These are phyloP conservation scores for Acanthamoeba lenticulata DNA, from an alignment of 208 protist genomes.

Conservation along the genomic window DNA sequence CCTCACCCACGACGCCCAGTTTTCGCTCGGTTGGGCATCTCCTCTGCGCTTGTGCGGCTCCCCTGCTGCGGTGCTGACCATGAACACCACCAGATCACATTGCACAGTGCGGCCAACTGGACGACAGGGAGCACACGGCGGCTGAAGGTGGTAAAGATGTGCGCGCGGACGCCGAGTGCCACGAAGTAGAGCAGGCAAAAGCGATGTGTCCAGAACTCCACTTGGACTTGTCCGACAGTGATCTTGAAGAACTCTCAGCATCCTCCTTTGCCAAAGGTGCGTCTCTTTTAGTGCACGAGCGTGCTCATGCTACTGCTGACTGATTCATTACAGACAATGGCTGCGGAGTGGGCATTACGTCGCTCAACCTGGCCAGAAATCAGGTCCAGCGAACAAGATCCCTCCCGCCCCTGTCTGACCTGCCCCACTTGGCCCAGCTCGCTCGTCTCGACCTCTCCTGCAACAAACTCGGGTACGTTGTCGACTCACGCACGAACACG, in stretches of 20 bases:
- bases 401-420: neutral
- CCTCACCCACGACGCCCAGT: neutral
- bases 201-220: neutral
- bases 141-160: neutral
- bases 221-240: neutral
- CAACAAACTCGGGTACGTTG: conserved; percentile 16
- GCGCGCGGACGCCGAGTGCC: neutral
- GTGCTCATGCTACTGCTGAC: neutral
- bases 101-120: neutral
- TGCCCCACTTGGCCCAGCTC: neutral
- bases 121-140: neutral
- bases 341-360: neutral
- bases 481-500: too few relatives aligned
- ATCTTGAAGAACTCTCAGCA: neutral
- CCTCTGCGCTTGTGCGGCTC: too few relatives aligned
- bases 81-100: neutral
- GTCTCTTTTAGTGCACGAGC: neutral
- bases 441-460: neutral
- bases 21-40: neutral
- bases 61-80: neutral
- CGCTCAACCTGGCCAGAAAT: neutral
- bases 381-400: neutral
- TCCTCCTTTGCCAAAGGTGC: neutral
- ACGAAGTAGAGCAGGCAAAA: neutral
- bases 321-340: neutral